phyloP scores from a whole-genome alignment of 1,284 basidiomycete genomes.

The Nidula niveotomentosa region DNA sequence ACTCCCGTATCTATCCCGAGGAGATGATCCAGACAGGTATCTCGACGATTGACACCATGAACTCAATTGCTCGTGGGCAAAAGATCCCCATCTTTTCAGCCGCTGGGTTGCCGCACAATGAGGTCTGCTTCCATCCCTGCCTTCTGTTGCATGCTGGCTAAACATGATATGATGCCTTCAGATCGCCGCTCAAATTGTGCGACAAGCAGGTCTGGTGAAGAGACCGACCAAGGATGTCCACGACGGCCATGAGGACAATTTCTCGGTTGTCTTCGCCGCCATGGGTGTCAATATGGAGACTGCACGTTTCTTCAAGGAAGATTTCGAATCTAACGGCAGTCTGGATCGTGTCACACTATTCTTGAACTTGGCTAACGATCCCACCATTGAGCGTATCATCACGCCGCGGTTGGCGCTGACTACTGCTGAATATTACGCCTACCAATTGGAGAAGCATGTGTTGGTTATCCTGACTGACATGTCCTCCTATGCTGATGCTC shows the following conservation, averaged over 20 bases:
- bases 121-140: conserved; percentile 47
- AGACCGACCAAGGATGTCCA: conserved; percentile 95
- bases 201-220: conserved; percentile 97
- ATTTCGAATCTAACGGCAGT: conserved; percentile 99
- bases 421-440: conserved; percentile 99
- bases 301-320: conserved; percentile 99
- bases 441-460: conserved; percentile 99
- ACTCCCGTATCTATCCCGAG: conserved; percentile 98
- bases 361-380: conserved; percentile 99
- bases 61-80: conserved; percentile 99
- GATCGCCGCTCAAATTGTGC: conserved; percentile 99
- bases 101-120: conserved; percentile 98
- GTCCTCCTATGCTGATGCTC: conserved; percentile 96
- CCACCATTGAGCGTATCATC: conserved; percentile 99
- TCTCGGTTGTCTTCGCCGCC: conserved; percentile 99
- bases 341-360: conserved; percentile 98
- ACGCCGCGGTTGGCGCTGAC: conserved; percentile 98
- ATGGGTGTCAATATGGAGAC: conserved; percentile 99
- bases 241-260: conserved; percentile 99
- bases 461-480: conserved; percentile 99
- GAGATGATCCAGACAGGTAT: conserved; percentile 99
- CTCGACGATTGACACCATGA: conserved; percentile 98
- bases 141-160: neutral
- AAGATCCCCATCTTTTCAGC: conserved; percentile 99
- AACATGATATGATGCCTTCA: conserved; percentile 22